These are phyloP conservation scores for Arthrobotrys conoides DNA, from an alignment of 2,329 filamentous ascomycete species.

Conservation along the genomic window DNA sequence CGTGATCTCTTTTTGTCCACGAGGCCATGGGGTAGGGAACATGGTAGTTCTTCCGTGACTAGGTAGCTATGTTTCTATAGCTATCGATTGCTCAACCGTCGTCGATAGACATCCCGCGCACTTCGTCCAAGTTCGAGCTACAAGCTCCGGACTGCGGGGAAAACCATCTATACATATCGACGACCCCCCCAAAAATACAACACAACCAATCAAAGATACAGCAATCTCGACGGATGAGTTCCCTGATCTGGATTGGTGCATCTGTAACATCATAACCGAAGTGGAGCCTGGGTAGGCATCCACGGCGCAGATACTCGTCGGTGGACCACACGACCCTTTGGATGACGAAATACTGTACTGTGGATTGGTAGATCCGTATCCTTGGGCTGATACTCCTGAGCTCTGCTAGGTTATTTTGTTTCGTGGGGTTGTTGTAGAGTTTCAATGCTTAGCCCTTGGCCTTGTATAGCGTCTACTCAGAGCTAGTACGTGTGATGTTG, in stretches of 20 bases:
- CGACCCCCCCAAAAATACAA: slow-evolving; percentile 17
- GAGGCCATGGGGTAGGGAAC: slow-evolving; percentile 50
- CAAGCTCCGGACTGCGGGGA: slow-evolving; percentile 45
- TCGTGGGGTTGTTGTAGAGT: slow-evolving; percentile 2
- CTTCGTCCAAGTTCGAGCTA: slow-evolving; percentile 8
- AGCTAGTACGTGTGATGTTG: neutral
- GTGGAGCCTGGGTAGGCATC: slow-evolving; percentile 48
- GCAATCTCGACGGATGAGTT: slow-evolving; percentile 43
- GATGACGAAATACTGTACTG: slow-evolving; percentile 46
- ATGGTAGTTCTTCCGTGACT: slow-evolving; percentile 30
- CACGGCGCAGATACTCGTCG: slow-evolving; percentile 16
- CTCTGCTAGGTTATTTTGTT: slow-evolving; percentile 21
- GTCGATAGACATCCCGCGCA: slow-evolving; percentile 24
- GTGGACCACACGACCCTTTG: slow-evolving; percentile 49
- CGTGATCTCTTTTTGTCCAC: slow-evolving; percentile 44
- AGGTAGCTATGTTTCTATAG: slow-evolving; percentile 32
- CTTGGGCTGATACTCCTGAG: slow-evolving; percentile 34
- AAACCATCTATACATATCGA: slow-evolving; percentile 4
- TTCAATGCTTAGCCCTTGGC: slow-evolving; percentile 1
- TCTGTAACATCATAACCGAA: slow-evolving; percentile 30
- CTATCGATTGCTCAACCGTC: neutral
- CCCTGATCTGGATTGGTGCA: slow-evolving; percentile 38
- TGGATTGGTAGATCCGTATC: slow-evolving; percentile 48
- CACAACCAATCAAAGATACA: slow-evolving; percentile 23
- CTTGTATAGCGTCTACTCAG: neutral